Base-by-base conservation (phyloP, 1,139 yeast genomes). In the Hanseniaspora gamundiae region DNA sequence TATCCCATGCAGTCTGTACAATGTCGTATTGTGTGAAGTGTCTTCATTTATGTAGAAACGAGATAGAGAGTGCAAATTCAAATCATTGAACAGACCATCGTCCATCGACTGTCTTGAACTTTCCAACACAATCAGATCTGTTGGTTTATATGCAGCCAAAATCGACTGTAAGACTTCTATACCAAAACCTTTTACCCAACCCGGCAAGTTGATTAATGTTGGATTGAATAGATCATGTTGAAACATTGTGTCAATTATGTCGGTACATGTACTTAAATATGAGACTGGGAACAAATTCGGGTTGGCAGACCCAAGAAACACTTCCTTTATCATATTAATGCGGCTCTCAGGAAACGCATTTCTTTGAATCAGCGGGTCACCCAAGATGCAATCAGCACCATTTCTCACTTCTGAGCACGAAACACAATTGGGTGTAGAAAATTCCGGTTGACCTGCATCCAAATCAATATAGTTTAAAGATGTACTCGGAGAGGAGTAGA, bases 101-200 rank as follows among this genome's bases (percentile, higher is more conserved):
- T 30, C 20, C 6, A 19, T 30, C n/a, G 14, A 38, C 24, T 14
- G 41, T 14, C 14, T 40, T 33, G 10, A 38, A 26, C 30, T 38
- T 38, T 24, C 30, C 30, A 24, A 26, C 14, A 38, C 22, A 3
- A 30, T 35, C 35, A 26, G 10, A 17, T 6, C 22, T 9, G 0
- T 80, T 0, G 93, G 85, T n/a, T 66, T 60, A 1, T 75, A 59
- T 9, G 61, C 50, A 1, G 56, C 50, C 2, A 80, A 65, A 1
- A 86, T 64, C 14, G 70, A 65, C 14, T 63, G 64, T 19, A 85
- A 65, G 9, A 88, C 62, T 45, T 79, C 80, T 31, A 80, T 69
- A 0, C 97, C 98, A 48, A 77, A 78, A 0, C 97, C 97, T 60
- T 83, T 84, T 22, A 87, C 74, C 96, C 96, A 88, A 0, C 97